Base-by-base conservation (phyloP, 305 asterid genomes). In the Caryopteris hybrid region DNA sequence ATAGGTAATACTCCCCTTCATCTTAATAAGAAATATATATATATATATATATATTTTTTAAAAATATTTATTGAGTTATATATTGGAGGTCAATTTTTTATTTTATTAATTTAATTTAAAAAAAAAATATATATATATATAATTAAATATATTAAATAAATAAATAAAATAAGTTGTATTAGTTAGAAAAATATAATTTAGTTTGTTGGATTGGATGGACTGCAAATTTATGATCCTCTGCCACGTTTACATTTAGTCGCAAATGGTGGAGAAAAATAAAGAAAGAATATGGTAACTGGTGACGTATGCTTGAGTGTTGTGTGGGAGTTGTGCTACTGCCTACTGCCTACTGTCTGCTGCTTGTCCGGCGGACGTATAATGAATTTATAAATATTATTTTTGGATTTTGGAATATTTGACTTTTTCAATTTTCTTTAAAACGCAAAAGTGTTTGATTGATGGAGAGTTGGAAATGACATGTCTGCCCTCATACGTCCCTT, bases 251-350 rank as follows among this genome's bases (percentile, higher is more conserved):
- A 16, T 50, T 23, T 34, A 13, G 18, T 33, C 53, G 18, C n/a
- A 38, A 20, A 34, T n/a, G 43, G 70, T 74, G 16, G 8, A 17
- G 34, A 48, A 11, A 34, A n/a, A 8, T 6, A 6, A 22, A 52
- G 5, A 16, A 66, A 8, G 16, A 23, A 5, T 18, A 16, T 16
- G 69, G 23, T 14, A 57, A 27, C 10, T 46, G 69, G 22, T 72
- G 84, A 79, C 84, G 84, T 72, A 73, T 58, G 84, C 16, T 76
- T 60, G 80, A 64, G 80, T 75, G 76, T 43, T 63, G 78, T 18
- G 73, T 69, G 71, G 73, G 75, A 68, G 31, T 70, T 61, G 57
- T 55, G 67, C 66, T 50, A n/a, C 70, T 77, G 56, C 64, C 8
- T 3, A 2, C 57, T 21, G 34, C 58, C 22, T 7, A 16, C 70